These are phyloP conservation scores for Leccinum huronense DNA, from an alignment of 1,284 basidiomycete species.

Conservation along the genomic window DNA sequence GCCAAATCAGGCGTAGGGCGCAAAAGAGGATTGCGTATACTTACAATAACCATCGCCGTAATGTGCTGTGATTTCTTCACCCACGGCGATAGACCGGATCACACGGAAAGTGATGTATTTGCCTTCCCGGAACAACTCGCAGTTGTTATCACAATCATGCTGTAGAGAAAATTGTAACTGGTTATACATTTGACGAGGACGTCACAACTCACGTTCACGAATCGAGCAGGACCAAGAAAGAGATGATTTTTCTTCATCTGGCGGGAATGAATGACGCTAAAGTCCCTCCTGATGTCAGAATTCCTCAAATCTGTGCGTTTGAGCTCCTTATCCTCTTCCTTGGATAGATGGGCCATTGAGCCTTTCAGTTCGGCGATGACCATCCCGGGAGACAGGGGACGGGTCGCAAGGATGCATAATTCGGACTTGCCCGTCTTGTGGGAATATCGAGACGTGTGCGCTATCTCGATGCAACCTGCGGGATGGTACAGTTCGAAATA, in stretches of 20 bases:
- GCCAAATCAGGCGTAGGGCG: conserved; percentile 19
- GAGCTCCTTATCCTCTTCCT: conserved; percentile 78
- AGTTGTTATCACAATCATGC: conserved; percentile 92
- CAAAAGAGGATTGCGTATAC: conserved; percentile 33
- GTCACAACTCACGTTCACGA: conserved; percentile 78
- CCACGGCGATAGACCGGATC: conserved; percentile 72
- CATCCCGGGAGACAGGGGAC: conserved; percentile 64
- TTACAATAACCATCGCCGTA: conserved; percentile 83
- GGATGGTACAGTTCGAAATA: conserved; percentile 84
- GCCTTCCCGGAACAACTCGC: conserved; percentile 83
- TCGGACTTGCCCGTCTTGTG: conserved; percentile 87
- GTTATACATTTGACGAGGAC: conserved; percentile 16
- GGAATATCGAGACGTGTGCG: conserved; percentile 81
- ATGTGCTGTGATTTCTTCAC: conserved; percentile 85
- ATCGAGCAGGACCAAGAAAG: conserved; percentile 89
- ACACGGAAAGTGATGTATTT: conserved; percentile 88
- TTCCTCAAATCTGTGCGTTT: conserved; percentile 69
- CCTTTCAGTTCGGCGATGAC: conserved; percentile 83
- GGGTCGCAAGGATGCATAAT: conserved; percentile 85
- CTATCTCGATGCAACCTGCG: conserved; percentile 80
- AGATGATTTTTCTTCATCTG: conserved; percentile 90
- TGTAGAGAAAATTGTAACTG: conserved; percentile 37
- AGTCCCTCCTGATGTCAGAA: conserved; percentile 78
- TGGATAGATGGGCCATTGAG: conserved; percentile 81
- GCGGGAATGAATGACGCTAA: conserved; percentile 88